Evolutionary conservation across 2,329 filamentous ascomycete genomes (phyloP).

Genomic region (Colletotrichum tofieldiae): DNA sequence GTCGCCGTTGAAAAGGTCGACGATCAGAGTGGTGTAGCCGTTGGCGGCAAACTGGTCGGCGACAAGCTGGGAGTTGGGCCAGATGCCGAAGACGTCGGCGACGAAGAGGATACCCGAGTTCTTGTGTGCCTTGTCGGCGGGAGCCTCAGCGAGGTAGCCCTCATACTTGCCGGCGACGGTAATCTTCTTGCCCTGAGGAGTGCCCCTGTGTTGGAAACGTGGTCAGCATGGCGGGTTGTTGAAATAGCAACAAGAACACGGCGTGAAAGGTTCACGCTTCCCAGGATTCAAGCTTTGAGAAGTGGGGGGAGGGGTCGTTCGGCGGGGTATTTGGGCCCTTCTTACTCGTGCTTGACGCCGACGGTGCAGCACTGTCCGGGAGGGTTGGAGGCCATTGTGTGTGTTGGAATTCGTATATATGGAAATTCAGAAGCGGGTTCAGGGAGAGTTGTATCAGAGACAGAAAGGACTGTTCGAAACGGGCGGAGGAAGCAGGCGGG

Average conservation of each 20-base stretch:
- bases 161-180: slow-evolving; percentile 62
- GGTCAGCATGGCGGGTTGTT: neutral
- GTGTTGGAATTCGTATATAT: neutral
- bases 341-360: slow-evolving; percentile 69
- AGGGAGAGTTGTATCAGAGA: neutral
- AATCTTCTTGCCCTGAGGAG: slow-evolving; percentile 62
- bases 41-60: slow-evolving; percentile 58
- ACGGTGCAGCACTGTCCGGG: slow-evolving; percentile 68
- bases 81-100: slow-evolving; percentile 67
- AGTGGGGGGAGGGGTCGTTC: slow-evolving; percentile 34
- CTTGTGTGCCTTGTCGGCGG: slow-evolving; percentile 57
- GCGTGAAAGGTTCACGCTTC: neutral
- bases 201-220: slow-evolving; percentile 56
- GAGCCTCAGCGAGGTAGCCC: slow-evolving; percentile 67
- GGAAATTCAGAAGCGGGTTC: neutral
- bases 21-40: slow-evolving; percentile 57
- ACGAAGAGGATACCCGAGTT: slow-evolving; percentile 62
- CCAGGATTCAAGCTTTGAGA: slow-evolving; percentile 9
- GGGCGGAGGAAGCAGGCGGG: neutral
- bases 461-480: neutral
- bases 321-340: neutral
- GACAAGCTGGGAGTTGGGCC: slow-evolving; percentile 60
- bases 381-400: slow-evolving; percentile 68
- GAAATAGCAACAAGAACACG: neutral
- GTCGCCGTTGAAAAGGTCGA: slow-evolving; percentile 59